phyloP scores from a whole-genome alignment of 202 grass and related monocot species.

The Panicum hallii region DNA sequence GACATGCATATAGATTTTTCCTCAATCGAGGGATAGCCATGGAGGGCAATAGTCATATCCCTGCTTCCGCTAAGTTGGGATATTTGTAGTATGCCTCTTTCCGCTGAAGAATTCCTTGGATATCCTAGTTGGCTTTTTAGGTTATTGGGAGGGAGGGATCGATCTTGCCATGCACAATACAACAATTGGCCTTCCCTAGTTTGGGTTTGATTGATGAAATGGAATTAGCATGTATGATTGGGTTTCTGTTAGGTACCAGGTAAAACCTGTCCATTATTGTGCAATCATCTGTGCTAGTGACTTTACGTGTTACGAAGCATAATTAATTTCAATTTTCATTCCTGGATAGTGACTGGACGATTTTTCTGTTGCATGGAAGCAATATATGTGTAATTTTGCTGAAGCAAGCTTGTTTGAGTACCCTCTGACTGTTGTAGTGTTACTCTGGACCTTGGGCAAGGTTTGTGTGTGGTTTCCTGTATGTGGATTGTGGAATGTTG shows the following conservation, averaged over 20 bases:
- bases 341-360: not conserved
- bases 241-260: not conserved
- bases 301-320: conserved; percentile 3
- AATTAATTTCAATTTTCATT: not conserved
- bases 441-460: not conserved
- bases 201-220: not conserved
- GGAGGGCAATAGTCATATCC: not conserved
- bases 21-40: not conserved
- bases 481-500: not conserved
- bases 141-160: not conserved
- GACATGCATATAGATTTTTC: not conserved
- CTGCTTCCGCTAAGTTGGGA: not conserved
- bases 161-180: not conserved
- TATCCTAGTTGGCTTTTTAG: not conserved
- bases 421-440: not conserved
- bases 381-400: not conserved
- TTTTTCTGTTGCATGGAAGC: not conserved
- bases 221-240: not conserved
- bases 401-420: conserved; percentile 4
- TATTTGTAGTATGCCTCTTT: not conserved
- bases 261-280: not conserved
- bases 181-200: not conserved
- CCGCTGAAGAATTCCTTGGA: not conserved
- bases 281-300: not conserved
- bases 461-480: not conserved